These are phyloP conservation scores for Dacryopinax primogenitus DNA, from an alignment of 768 basidiomycete genomes.

Conservation along the genomic window DNA sequence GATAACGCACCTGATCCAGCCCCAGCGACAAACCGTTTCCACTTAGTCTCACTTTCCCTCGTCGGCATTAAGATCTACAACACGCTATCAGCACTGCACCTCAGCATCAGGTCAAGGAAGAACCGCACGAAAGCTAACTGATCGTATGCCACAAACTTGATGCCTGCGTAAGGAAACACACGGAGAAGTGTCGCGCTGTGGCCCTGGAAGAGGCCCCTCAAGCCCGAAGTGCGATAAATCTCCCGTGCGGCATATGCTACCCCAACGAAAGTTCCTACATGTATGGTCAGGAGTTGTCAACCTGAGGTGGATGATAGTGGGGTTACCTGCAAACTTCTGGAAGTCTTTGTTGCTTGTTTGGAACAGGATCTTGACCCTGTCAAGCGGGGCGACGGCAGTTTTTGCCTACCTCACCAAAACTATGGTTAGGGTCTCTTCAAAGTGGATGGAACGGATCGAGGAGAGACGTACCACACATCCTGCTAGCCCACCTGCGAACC, in stretches of 20 bases:
- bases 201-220: conserved; percentile 81
- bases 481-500: conserved; percentile 84
- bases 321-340: conserved; percentile 76
- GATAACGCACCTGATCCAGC: conserved; percentile 60
- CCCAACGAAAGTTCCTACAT: conserved; percentile 72
- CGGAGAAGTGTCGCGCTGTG: conserved; percentile 90
- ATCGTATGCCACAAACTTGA: conserved; percentile 96
- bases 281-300: conserved; percentile 26
- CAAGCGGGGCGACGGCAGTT: conserved; percentile 87
- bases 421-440: conserved; percentile 15
- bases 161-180: conserved; percentile 91
- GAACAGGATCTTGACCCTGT: conserved; percentile 96
- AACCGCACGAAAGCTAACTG: conserved; percentile 57
- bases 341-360: conserved; percentile 95
- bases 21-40: conserved; percentile 72
- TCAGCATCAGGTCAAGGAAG: background rate
- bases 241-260: conserved; percentile 59
- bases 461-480: conserved; percentile 68
- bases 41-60: conserved; percentile 58
- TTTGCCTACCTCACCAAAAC: conserved; percentile 50
- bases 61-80: conserved; percentile 75
- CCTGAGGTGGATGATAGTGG: background rate
- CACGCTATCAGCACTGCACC: background rate
- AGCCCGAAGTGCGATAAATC: conserved; percentile 45
- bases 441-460: conserved; percentile 13